Evolutionary conservation across 495 filamentous ascomycete species (phyloP), one percentile per base, ranked within the genome.

Genomic region (Thermothielavioides terrestris): DNA sequence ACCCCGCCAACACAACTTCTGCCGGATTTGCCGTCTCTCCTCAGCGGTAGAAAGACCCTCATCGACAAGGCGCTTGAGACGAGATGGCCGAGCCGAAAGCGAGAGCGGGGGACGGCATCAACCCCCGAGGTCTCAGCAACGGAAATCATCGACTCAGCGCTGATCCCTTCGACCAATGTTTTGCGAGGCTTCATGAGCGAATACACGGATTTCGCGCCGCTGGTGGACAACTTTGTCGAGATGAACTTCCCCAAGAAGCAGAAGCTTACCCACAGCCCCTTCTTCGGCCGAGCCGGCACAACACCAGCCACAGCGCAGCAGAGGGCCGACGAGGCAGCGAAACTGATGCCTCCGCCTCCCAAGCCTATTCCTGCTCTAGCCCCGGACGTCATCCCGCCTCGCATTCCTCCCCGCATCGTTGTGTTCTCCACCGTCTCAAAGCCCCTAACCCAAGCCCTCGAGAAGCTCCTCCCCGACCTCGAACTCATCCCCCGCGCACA

Each of bases 401-500:
- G 40, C 2, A 50, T 54, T 6, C 63, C 63, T 25, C 59, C 59
- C 3, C 55, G 60, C 18, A 70, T 81, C 43, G 67, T 84, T 28
- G 58, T 79, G 12, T 76, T 81, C 4, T 60, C 67, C 6, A 58
- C 66, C 9, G 60, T 82, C 14, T 63, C 78, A 7, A 57, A 61
- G 6, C 60, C 73, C 28, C 63, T 85, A 4, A 62, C 68, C 2
- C 66, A 65, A 6, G 57, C 64, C 1, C 66, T 89, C 3, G 61
- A 77, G 46, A 49, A 64, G 2, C 50, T 74, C 1, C 75, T 79
- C 52, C 78, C 82, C 1, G 58, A 52, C 1, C 71, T 77, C 6
- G 65, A 68, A 11, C 64, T 86, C 25, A 76, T 86, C 37, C 77
- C 81, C 52, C 77, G 85, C 21, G 77, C 83, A 54, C 78, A 78